A percentile compares a stretch with the other conserved stretches of the same genome.
Conservation (phyloP, 2,329 filamentous ascomycete species). For the Talaromyces sp. region DNA sequence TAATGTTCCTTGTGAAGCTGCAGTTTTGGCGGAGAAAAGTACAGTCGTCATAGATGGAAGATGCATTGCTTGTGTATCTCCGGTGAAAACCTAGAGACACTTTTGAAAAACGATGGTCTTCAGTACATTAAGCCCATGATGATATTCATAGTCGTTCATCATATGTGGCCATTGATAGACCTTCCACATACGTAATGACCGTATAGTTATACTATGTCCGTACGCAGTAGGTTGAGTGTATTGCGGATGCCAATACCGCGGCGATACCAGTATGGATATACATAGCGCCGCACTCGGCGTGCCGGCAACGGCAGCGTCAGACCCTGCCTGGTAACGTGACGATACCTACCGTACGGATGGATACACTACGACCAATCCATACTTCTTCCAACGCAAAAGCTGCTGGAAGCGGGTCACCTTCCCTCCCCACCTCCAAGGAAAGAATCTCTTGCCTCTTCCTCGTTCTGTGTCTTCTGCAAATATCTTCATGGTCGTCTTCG, state of each 20-base stretch:
- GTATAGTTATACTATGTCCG: no score
- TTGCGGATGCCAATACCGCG: background rate
- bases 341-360: background rate
- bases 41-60: background rate
- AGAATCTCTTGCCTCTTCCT: constrained; percentile 8
- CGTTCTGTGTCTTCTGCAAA: background rate
- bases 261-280: background rate
- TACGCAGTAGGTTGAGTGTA: background rate
- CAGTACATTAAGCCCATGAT: background rate
- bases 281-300: constrained; percentile 12
- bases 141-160: background rate
- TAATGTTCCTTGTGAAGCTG: background rate
- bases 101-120: background rate
- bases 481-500: background rate
- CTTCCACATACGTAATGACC: background rate
- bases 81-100: no score
- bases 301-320: constrained; percentile 1
- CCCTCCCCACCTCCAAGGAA: constrained; percentile 16
- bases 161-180: background rate
- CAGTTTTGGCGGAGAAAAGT: background rate
- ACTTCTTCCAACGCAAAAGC: background rate
- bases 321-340: background rate
- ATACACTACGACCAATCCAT: background rate
- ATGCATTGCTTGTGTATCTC: background rate
- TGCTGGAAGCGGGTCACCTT: constrained; percentile 10